Base-by-base conservation (phyloP, 208 protist genomes). In the Plasmodiophora brassicae region DNA sequence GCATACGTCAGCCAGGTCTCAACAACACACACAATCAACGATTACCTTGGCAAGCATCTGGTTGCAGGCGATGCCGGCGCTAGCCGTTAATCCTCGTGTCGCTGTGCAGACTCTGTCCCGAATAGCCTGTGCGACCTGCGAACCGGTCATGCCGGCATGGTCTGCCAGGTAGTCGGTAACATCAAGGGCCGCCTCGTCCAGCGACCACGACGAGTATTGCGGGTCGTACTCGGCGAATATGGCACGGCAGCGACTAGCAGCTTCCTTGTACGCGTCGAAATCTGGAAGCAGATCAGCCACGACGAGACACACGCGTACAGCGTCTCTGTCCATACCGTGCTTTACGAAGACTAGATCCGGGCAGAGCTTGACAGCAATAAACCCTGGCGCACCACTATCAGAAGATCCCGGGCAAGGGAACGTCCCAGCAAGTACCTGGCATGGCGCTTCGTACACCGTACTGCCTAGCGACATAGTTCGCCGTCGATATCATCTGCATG, bases 401-500 rank as follows among this genome's bases (percentile, higher is more conserved):
- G 50, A 57, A 28, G 50, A 14, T 57, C 50, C 25, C 57, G 46
- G n/a, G 72, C 36, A 41, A 89, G 85, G 45, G 20, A 14, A 57
- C 20, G 14, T 57, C 50, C 44, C 20, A 8, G 8, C 43, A n/a
- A 72, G 8, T 36, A 86, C 89, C 89, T 36, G 89, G 89, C 97
- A 98, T 98, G 8, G 96, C 97, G 32, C 93, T 94, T 45, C 97
- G 94, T 38, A 98, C 96, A 41, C 97, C 97, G 92, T 95, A 98
- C 91, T 96, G 92, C 35, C 97, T 92, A 20, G 97, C 97, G 53
- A 95, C 94, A 91, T 98, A 98, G 92, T 97, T 98, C 0, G 95
- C 94, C n/a, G 97, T 98, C 38, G 91, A 94, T 1, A 98, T 92
- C 97, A 98, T 98, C 54, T 92, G 89, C 87, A 92, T 90, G 54